Conservation (phyloP, 75 land plant species). For the Larix kaempferi region DNA sequence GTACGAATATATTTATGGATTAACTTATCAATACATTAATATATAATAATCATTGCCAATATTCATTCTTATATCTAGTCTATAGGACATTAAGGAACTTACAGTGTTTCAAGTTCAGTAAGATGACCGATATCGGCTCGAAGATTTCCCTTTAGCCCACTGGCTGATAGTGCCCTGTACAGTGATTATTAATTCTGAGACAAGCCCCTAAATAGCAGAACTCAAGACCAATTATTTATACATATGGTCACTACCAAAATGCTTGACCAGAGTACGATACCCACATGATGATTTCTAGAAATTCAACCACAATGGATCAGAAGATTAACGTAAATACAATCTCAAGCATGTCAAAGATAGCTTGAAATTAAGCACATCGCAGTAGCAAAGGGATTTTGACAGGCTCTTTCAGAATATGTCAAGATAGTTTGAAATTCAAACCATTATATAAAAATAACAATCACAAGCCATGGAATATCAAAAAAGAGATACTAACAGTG, state of each 20-base stretch:
- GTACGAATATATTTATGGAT: background rate
- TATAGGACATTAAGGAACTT: background rate
- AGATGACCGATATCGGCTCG: conserved; percentile 7
- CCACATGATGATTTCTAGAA: background rate
- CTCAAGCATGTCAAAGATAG: background rate
- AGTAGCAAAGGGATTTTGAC: too few relatives aligned
- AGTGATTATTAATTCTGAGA: too few relatives aligned
- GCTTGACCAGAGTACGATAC: background rate
- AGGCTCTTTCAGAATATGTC: background rate
- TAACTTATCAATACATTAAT: background rate
- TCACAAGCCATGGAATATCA: background rate
- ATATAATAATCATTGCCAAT: background rate
- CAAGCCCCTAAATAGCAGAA: too few relatives aligned
- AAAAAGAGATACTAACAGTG: background rate
- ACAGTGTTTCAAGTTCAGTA: conserved; percentile 2
- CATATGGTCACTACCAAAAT: background rate
- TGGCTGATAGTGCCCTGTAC: conserved; percentile 3
- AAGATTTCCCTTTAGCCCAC: background rate
- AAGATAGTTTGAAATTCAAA: background rate
- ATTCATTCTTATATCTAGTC: background rate
- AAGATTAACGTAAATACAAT: background rate
- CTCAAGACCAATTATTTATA: too few relatives aligned
- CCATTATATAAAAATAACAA: background rate
- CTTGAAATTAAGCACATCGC: background rate
- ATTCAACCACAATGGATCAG: background rate